Base-by-base conservation (phyloP, 2,329 filamentous ascomycete genomes). In the Zasmidium angulare region DNA sequence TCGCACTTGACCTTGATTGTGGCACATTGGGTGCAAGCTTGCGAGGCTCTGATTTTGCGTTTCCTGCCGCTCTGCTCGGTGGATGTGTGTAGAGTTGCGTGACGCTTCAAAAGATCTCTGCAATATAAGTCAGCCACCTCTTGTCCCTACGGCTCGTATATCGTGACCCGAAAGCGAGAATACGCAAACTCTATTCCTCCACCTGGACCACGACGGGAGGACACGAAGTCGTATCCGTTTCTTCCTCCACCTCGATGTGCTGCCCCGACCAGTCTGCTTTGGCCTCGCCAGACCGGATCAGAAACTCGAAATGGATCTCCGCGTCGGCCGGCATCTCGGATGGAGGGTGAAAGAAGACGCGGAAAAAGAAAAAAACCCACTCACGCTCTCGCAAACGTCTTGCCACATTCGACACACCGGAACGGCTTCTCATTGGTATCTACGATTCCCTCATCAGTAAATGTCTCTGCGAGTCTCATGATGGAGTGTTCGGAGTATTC, bases 391-490 rank as follows among this genome's bases (percentile, higher is more conserved):
- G 63, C 63, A 47, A 65, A 65, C 19, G 63, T 63, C 50, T 65
- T 65, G 11, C 58, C 56, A 36, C 63, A 65, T 40, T 65, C 61
- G 1, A 53, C 46, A 49, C 63, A 65, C 26, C 51, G 31, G 52
- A 65, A 65, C 10, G 63, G 63, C 53, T 63, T 65, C 53, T 65
- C 63, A 24, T 63, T 65, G 46, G 63, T 65, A 48, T 65, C 62
- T 64, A 36, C n/a, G n/a, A n/a, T n/a, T n/a, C n/a, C n/a, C n/a
- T n/a, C n/a, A n/a, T n/a, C n/a, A n/a, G n/a, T n/a, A n/a, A n/a
- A n/a, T n/a, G n/a, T n/a, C n/a, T n/a, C n/a, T n/a, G n/a, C n/a
- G n/a, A n/a, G n/a, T n/a, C n/a, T n/a, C n/a, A n/a, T n/a, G n/a
- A n/a, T n/a, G n/a, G n/a, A n/a, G n/a, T n/a, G n/a, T n/a, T n/a